Conservation (phyloP, 2,329 filamentous ascomycete species). For the Sarocladium oryzae region DNA sequence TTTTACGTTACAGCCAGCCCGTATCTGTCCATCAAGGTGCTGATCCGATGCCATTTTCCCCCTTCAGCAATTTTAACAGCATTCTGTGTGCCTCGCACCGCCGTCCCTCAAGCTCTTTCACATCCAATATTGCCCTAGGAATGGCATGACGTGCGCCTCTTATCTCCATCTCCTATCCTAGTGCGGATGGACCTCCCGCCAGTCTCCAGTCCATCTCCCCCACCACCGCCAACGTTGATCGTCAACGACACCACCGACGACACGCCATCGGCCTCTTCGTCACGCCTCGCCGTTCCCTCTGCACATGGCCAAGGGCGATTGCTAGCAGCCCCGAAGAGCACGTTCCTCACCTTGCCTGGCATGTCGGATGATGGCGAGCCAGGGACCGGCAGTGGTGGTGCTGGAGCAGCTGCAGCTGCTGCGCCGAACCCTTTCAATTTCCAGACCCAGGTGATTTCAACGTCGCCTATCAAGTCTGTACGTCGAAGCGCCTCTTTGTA, state of each 20-base stretch:
- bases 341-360: slow-evolving; percentile 7
- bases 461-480: slow-evolving; percentile 71
- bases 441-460: slow-evolving; percentile 71
- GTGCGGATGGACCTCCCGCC: slow-evolving; percentile 9
- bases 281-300: not conserved
- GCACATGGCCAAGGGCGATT: not conserved
- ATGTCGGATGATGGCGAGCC: slow-evolving; percentile 23
- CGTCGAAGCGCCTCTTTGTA: slow-evolving; percentile 19
- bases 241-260: slow-evolving; percentile 1
- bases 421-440: slow-evolving; percentile 84
- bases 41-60: not conserved
- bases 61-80: too few relatives aligned
- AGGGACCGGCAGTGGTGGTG: slow-evolving; percentile 13
- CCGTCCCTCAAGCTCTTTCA: too few relatives aligned
- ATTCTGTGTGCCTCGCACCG: too few relatives aligned
- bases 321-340: not conserved
- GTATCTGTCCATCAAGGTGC: not conserved
- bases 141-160: not conserved
- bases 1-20: not conserved
- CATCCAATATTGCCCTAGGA: not conserved
- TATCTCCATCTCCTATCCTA: slow-evolving; percentile 7
- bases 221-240: slow-evolving; percentile 7
- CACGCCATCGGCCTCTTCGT: not conserved
- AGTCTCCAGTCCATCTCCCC: not conserved
- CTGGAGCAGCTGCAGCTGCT: slow-evolving; percentile 16